These are phyloP conservation scores for Lophiotrema nucula DNA, from an alignment of 495 filamentous ascomycete genomes.

Conservation along the genomic window DNA sequence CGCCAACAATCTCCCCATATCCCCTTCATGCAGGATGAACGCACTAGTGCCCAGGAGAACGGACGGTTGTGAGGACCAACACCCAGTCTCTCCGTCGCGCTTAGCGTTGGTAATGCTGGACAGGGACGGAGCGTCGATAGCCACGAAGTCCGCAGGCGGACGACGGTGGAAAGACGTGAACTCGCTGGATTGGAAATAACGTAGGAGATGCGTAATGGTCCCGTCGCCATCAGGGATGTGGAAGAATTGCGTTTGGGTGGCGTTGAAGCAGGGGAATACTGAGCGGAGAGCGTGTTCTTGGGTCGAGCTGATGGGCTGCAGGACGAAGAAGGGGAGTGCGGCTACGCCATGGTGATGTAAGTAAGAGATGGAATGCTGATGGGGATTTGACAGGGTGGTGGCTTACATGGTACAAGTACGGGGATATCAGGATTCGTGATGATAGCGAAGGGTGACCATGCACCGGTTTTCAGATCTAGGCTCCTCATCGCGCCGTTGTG, in stretches of 20 bases:
- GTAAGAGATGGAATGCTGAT: no score
- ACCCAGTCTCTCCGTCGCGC: not conserved
- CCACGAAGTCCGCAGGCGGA: not conserved
- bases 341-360: no score
- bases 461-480: not conserved
- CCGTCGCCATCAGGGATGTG: not conserved
- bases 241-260: no score
- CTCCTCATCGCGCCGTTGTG: not conserved
- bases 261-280: not conserved
- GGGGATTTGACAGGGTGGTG: no score
- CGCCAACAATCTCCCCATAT: not conserved
- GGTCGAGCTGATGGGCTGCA: not conserved
- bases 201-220: not conserved
- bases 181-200: not conserved
- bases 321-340: constrained; percentile 1
- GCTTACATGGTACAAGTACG: not conserved
- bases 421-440: not conserved
- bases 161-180: not conserved
- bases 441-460: not conserved
- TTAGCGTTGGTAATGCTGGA: not conserved
- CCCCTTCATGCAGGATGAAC: not conserved
- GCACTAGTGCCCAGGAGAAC: not conserved
- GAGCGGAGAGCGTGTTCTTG: constrained; percentile 1
- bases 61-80: not conserved
- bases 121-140: not conserved